A percentile compares a stretch with the other conserved stretches of the same genome.
Conservation (phyloP, 805 yeast genomes). For the Yamadazyma insecticola region DNA sequence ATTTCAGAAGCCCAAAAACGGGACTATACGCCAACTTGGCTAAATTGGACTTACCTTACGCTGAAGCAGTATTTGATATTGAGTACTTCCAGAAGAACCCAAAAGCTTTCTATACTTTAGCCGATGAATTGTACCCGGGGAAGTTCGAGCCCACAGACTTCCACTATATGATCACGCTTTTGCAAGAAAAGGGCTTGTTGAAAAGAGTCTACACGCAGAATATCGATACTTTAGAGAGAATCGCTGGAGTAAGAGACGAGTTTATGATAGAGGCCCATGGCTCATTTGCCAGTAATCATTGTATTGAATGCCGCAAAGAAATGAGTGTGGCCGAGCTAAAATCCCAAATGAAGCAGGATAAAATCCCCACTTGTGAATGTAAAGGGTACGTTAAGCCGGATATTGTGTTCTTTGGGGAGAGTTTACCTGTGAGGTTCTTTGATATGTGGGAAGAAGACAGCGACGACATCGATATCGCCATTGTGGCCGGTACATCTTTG, state of each 20-base stretch:
- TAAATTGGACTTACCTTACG: slow-evolving; percentile 73
- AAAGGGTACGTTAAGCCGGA: slow-evolving; percentile 84
- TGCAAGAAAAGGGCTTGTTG: slow-evolving; percentile 60
- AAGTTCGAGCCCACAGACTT: slow-evolving; percentile 78
- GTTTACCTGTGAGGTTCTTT: slow-evolving; percentile 68
- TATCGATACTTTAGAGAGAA: slow-evolving; percentile 85
- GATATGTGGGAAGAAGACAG: slow-evolving; percentile 58
- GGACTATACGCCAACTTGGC: slow-evolving; percentile 81
- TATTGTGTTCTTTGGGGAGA: slow-evolving; percentile 92
- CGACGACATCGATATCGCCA: slow-evolving; percentile 58
- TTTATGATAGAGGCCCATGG: slow-evolving; percentile 91
- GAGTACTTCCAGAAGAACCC: slow-evolving; percentile 75
- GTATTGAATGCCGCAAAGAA: slow-evolving; percentile 65
- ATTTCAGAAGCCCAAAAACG: slow-evolving; percentile 86
- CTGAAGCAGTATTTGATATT: slow-evolving; percentile 94
- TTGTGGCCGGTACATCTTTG: slow-evolving; percentile 90
- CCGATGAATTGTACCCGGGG: slow-evolving; percentile 85
- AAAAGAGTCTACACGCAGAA: slow-evolving; percentile 85
- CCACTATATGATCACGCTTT: slow-evolving; percentile 64
- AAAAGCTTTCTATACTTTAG: slow-evolving; percentile 77
- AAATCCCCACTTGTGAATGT: slow-evolving; percentile 63
- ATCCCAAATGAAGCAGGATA: slow-evolving; percentile 32
- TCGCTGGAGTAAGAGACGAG: slow-evolving; percentile 68
- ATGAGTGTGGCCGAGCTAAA: slow-evolving; percentile 48
- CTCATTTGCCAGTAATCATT: slow-evolving; percentile 79